Percentiles rank a stretch among this genome's conserved stretches.
Evolutionary conservation across 1,284 basidiomycete genomes (phyloP).

Genomic region (Cystodermella granulosa): DNA sequence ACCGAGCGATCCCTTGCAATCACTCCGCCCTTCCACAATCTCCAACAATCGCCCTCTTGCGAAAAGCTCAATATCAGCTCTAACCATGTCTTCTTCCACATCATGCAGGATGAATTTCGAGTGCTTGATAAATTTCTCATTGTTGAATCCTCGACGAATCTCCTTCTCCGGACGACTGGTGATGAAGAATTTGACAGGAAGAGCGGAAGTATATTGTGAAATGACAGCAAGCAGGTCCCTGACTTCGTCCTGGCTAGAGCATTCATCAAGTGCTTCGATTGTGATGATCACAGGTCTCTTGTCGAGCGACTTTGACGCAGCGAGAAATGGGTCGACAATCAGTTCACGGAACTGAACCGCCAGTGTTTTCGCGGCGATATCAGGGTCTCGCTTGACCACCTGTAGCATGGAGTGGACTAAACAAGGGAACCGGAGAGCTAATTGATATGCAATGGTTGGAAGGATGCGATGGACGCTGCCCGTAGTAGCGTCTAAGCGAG

Average conservation of each 20-base stretch:
- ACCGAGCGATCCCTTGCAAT: not conserved
- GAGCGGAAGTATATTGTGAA: constrained; percentile 6
- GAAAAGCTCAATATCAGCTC: constrained; percentile 17
- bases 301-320: not conserved
- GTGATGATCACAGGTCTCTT: constrained; percentile 13
- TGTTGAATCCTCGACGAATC: too few relatives aligned
- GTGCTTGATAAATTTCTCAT: constrained; percentile 10
- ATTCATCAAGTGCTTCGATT: constrained; percentile 25
- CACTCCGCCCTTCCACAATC: too few relatives aligned
- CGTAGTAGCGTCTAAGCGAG: constrained; percentile 10
- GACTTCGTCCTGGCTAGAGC: constrained; percentile 8
- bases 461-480: constrained; percentile 17
- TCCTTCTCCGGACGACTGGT: too few relatives aligned
- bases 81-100: constrained; percentile 13
- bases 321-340: constrained; percentile 5
- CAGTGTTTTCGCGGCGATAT: constrained; percentile 5
- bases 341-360: constrained; percentile 8
- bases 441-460: constrained; percentile 24
- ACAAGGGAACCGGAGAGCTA: constrained; percentile 12
- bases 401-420: constrained; percentile 3
- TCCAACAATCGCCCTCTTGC: too few relatives aligned
- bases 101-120: constrained; percentile 14
- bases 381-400: constrained; percentile 7
- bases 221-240: too few relatives aligned
- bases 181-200: constrained; percentile 20